Percentiles rank a stretch among this genome's conserved stretches.
These are phyloP conservation scores for Phytophthora citrophthora DNA, from an alignment of 352 stramenopile genomes.

Conservation along the genomic window DNA sequence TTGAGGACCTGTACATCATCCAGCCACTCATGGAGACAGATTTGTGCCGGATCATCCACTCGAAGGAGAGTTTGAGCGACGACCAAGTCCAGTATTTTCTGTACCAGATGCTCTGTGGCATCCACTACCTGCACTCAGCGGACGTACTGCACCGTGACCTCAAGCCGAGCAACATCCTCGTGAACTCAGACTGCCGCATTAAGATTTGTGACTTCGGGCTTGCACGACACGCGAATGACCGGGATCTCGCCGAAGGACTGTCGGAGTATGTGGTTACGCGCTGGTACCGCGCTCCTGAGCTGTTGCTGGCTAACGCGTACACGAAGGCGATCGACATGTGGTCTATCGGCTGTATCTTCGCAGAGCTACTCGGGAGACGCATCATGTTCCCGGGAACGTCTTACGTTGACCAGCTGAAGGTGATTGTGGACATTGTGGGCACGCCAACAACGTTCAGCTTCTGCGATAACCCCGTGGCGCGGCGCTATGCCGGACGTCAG, in stretches of 20 bases:
- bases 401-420: slow-evolving; percentile 89
- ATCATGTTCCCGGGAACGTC: slow-evolving; percentile 87
- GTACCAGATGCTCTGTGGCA: slow-evolving; percentile 95
- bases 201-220: slow-evolving; percentile 92
- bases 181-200: slow-evolving; percentile 92
- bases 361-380: slow-evolving; percentile 94
- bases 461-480: slow-evolving; percentile 83
- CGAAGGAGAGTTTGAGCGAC: slow-evolving; percentile 89
- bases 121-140: slow-evolving; percentile 96
- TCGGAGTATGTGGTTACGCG: slow-evolving; percentile 95
- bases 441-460: slow-evolving; percentile 88
- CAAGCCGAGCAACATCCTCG: slow-evolving; percentile 98
- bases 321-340: slow-evolving; percentile 94
- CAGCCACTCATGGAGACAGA: slow-evolving; percentile 98
- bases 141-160: slow-evolving; percentile 97
- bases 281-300: slow-evolving; percentile 91
- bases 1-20: slow-evolving; percentile 98
- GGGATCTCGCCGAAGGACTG: slow-evolving; percentile 79
- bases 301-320: slow-evolving; percentile 86
- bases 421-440: slow-evolving; percentile 87
- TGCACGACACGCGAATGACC: slow-evolving; percentile 78
- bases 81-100: slow-evolving; percentile 97
- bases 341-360: slow-evolving; percentile 99
- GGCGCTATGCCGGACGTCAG: slow-evolving; percentile 84
- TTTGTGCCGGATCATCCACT: slow-evolving; percentile 90